These are phyloP conservation scores for Alternaria hordeiaustralica DNA, from an alignment of 2,329 filamentous ascomycete species.

Conservation along the genomic window DNA sequence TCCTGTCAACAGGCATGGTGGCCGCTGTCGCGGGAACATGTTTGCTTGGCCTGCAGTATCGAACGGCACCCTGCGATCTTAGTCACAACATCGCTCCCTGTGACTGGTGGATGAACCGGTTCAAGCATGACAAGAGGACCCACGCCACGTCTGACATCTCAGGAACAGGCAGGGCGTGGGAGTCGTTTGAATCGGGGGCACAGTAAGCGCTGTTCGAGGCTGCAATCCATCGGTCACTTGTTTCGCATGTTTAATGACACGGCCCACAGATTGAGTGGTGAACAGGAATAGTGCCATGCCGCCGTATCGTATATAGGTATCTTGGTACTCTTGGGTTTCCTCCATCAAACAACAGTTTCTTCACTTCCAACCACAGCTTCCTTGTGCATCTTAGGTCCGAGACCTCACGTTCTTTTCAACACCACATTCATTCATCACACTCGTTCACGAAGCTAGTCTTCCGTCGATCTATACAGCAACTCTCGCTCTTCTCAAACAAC, in stretches of 20 bases:
- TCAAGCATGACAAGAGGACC: slow-evolving; percentile 29
- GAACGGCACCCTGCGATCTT: slow-evolving; percentile 23
- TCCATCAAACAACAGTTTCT: slow-evolving; percentile 28
- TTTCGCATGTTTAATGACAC: slow-evolving; percentile 48
- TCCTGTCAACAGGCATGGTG: slow-evolving; percentile 24
- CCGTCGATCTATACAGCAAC: slow-evolving; percentile 29
- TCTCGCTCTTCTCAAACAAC: slow-evolving; percentile 14
- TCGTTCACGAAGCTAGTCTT: slow-evolving; percentile 44
- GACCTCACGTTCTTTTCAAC: slow-evolving; percentile 47
- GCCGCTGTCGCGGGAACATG: slow-evolving; percentile 31
- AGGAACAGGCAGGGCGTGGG: slow-evolving; percentile 19
- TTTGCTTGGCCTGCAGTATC: slow-evolving; percentile 23
- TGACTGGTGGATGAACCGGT: slow-evolving; percentile 39
- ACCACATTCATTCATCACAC: slow-evolving; percentile 36
- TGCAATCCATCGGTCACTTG: slow-evolving; percentile 22
- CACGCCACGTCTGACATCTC: slow-evolving; percentile 22
- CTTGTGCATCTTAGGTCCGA: slow-evolving; percentile 43
- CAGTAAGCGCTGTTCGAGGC: slow-evolving; percentile 28
- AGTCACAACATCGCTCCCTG: slow-evolving; percentile 4
- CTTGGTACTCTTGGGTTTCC: slow-evolving; percentile 2
- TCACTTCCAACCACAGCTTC: slow-evolving; percentile 32
- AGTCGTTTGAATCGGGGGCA: slow-evolving; percentile 24
- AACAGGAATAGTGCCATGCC: slow-evolving; percentile 17
- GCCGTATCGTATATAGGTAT: slow-evolving; percentile 29
- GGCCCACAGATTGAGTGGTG: slow-evolving; percentile 34